Base-by-base conservation (phyloP, 805 yeast species). In the Kuraishia borneana region DNA sequence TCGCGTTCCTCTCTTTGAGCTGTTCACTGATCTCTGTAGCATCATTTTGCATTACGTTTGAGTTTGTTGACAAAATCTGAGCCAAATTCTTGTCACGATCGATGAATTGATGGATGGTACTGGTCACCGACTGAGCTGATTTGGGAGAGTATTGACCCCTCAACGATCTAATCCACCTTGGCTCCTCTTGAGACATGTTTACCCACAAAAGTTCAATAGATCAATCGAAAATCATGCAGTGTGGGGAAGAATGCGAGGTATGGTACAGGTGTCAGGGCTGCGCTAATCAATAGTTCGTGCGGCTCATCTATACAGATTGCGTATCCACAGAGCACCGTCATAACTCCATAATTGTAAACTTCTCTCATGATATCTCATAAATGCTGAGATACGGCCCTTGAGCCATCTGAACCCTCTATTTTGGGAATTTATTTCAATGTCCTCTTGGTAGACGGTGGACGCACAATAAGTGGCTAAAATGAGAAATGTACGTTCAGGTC, bases 391-490 rank as follows among this genome's bases (percentile, higher is more conserved):
- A 22, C 48, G 49, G 3, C 53, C 60, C 10, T 30, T 8, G 2
- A 51, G 13, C 51, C 61, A 48, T 8, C 28, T 21, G 4, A 45
- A 14, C 1, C 34, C 23, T 33, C 39, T 31, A 4, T 31, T 19
- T 14, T 38, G 34, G 3, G 42, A 26, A 18, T 41, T 41, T 4
- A 19, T 30, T 1, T 33, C 22, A 7, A 34, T 19, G 3, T 71
- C 68, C 47, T 84, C 95, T n/a, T 65, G 66, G 45, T 73, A 83
- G 1, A 84, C 89, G 0, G 85, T 73, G 18, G 61, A 59, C 0
- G 96, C 88, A 60, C 97, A 92, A 53, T 92, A 89, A 21, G 74
- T 72, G 2, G 95, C 92, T 80, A 92, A 69, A 29, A 92, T 84
- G 43, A 88, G 58, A 44, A 92, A 89, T 0, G 95, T 82, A 33